Evolutionary conservation across 2,329 filamentous ascomycete genomes (phyloP).

Genomic region (Penicillium sp.): DNA sequence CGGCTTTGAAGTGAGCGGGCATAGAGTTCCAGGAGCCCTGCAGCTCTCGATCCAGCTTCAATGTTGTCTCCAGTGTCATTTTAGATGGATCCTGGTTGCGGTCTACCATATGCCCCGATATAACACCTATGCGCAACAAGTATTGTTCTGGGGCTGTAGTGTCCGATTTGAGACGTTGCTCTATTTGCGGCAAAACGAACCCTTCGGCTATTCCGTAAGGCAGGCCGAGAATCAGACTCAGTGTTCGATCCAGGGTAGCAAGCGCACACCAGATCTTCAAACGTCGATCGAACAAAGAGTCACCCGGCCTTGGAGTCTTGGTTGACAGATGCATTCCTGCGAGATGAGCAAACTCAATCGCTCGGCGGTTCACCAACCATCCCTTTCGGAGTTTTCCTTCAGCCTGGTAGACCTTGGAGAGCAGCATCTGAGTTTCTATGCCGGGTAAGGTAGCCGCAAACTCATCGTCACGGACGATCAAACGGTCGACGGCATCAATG

Average conservation of each 20-base stretch:
- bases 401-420: conserved; percentile 56
- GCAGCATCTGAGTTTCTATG: conserved; percentile 55
- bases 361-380: conserved; percentile 56
- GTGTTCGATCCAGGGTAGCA: conserved; percentile 50
- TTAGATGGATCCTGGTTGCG: conserved; percentile 42
- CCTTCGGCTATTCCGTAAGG: conserved; percentile 46
- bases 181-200: conserved; percentile 33
- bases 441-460: conserved; percentile 54
- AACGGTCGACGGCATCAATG: conserved; percentile 48
- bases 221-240: conserved; percentile 57
- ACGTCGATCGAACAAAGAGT: conserved; percentile 31
- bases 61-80: conserved; percentile 41
- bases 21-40: conserved; percentile 32
- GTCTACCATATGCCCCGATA: conserved; percentile 44
- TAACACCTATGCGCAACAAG: conserved; percentile 32
- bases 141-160: conserved; percentile 30
- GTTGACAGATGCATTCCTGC: conserved; percentile 50
- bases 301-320: conserved; percentile 28
- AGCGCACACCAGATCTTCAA: conserved; percentile 45
- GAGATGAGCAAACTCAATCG: conserved; percentile 55
- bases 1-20: conserved; percentile 34
- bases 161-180: conserved; percentile 21
- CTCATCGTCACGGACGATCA: conserved; percentile 54
- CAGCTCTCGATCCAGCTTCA: conserved; percentile 47
- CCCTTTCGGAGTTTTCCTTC: conserved; percentile 58